Conservation (phyloP, 2,329 filamentous ascomycete genomes). For the Ophiocordyceps unilateralis region DNA sequence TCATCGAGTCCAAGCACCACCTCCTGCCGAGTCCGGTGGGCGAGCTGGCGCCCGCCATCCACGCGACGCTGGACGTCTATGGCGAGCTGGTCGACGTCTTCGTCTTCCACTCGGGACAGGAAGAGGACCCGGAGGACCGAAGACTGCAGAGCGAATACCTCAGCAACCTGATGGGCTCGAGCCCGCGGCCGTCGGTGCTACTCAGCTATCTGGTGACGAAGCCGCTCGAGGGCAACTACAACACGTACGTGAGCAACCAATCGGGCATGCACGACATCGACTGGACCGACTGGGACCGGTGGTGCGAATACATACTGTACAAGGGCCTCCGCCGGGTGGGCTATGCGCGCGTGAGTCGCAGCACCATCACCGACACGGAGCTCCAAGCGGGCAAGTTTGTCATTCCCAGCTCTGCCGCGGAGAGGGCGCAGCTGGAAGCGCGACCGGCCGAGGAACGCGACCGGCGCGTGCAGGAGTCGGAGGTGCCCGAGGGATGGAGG, state of each 20-base stretch:
- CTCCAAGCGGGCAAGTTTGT: constrained; percentile 93
- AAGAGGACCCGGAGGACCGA: constrained; percentile 87
- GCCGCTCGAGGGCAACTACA: constrained; percentile 86
- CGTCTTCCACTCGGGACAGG: constrained; percentile 96
- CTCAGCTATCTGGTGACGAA: constrained; percentile 87
- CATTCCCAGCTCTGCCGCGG: constrained; percentile 48
- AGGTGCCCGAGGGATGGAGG: constrained; percentile 59
- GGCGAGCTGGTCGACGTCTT: constrained; percentile 82
- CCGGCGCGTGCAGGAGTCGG: constrained; percentile 44
- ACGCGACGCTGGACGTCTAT: constrained; percentile 90
- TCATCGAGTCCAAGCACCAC: constrained; percentile 91
- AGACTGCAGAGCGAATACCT: constrained; percentile 76
- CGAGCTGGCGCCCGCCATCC: constrained; percentile 87
- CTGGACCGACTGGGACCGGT: constrained; percentile 80
- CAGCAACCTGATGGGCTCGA: constrained; percentile 70
- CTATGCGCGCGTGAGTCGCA: constrained; percentile 76
- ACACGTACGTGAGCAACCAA: constrained; percentile 72
- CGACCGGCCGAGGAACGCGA: constrained; percentile 36
- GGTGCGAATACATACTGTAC: constrained; percentile 98
- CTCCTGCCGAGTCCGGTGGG: constrained; percentile 85
- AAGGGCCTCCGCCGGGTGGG: constrained; percentile 73
- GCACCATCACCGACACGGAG: constrained; percentile 93
- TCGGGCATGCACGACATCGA: constrained; percentile 96
- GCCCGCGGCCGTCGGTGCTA: constrained; percentile 63
- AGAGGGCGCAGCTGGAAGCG: constrained; percentile 25